Conservation (phyloP, 441 rosid genomes). For the Adansonia madagascariensis region DNA sequence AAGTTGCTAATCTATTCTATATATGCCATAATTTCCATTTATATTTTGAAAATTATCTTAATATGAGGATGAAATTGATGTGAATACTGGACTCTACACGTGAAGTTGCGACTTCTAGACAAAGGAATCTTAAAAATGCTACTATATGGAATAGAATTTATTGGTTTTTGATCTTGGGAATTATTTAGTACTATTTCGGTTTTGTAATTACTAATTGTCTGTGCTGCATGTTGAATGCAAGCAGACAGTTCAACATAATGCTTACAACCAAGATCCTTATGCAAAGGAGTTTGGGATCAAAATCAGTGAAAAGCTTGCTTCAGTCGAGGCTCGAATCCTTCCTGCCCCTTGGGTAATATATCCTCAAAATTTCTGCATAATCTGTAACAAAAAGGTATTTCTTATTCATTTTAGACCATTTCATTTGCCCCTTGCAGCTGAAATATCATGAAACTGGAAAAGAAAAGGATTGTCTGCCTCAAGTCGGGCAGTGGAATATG, state of each 20-base stretch:
- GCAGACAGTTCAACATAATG: constrained; percentile 87
- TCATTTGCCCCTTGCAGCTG: constrained; percentile 54
- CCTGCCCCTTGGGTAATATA: constrained; percentile 95
- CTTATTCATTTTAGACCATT: constrained; percentile 17
- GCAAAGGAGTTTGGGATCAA: constrained; percentile 92
- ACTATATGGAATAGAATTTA: neutral
- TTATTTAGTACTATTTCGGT: neutral
- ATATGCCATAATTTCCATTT: neutral
- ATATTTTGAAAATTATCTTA: neutral
- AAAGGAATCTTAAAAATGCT: neutral
- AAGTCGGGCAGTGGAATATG: constrained; percentile 99
- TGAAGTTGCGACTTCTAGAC: constrained; percentile 6
- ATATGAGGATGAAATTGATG: neutral
- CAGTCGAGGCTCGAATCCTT: constrained; percentile 94
- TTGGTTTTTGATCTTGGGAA: neutral
- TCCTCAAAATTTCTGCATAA: neutral
- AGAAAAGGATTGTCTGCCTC: constrained; percentile 95
- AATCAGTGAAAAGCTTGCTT: constrained; percentile 85
- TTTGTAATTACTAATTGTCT: neutral
- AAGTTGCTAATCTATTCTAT: constrained; percentile 14
- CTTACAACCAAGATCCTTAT: constrained; percentile 90
- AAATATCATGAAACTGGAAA: constrained; percentile 97
- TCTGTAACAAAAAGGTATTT: neutral
- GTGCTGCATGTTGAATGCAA: constrained; percentile 20
- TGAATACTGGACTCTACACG: neutral